Conservation (phyloP, 768 basidiomycete genomes). For the Imleria badia region DNA sequence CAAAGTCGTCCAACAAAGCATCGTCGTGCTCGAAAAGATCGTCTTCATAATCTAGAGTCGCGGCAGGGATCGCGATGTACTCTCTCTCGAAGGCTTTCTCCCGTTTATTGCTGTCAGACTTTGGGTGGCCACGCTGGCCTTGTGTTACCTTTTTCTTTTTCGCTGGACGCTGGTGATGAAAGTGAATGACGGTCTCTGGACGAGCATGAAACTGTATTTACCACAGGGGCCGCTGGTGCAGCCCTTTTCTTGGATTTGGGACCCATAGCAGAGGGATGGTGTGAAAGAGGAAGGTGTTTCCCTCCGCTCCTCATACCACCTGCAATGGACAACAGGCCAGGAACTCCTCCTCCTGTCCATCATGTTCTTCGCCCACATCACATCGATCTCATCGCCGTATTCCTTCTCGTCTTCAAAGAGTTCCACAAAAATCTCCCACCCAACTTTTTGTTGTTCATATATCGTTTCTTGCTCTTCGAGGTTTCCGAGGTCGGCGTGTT, state of each 20-base stretch:
- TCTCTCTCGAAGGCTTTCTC: conserved; percentile 59
- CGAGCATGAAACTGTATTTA: conserved; percentile 9
- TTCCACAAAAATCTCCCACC: conserved; percentile 53
- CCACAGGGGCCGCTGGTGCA: conserved; percentile 30
- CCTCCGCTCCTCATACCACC: neutral
- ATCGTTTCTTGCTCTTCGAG: conserved; percentile 68
- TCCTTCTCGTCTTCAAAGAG: conserved; percentile 64
- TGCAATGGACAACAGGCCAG: conserved; percentile 33
- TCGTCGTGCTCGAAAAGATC: conserved; percentile 70
- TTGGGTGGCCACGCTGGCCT: conserved; percentile 17
- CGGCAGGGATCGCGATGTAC: conserved; percentile 59
- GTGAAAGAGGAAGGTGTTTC: conserved; percentile 26
- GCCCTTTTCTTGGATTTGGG: conserved; percentile 34
- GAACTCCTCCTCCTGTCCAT: conserved; percentile 58
- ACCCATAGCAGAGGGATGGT: conserved; percentile 24
- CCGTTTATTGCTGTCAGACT: conserved; percentile 38
- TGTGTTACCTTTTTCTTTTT: conserved; percentile 63
- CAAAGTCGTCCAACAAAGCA: conserved; percentile 63
- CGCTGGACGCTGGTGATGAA: conserved; percentile 36
- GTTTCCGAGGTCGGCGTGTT: conserved; percentile 56
- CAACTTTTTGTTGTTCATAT: conserved; percentile 58
- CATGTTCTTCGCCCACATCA: conserved; percentile 79
- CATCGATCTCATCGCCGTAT: conserved; percentile 61
- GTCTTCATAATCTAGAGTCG: conserved; percentile 22
- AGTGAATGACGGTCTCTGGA: neutral